phyloP scores from a whole-genome alignment of 331 rosid species.

The Stylosanthes scabra region DNA sequence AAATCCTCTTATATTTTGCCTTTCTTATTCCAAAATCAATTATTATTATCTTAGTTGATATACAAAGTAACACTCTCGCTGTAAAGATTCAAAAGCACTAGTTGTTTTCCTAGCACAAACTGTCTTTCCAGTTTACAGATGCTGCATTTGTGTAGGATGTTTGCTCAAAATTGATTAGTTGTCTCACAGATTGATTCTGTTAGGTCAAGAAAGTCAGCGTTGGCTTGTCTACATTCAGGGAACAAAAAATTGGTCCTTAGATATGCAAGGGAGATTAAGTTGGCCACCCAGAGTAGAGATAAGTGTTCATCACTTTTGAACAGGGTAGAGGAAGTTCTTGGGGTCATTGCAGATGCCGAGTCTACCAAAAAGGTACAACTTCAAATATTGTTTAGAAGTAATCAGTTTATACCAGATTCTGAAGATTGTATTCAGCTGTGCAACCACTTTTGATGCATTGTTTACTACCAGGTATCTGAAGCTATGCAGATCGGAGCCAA shows the following conservation, averaged over 20 bases:
- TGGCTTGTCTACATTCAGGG: constrained; percentile 74
- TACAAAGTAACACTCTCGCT: not conserved
- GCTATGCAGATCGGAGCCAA: constrained; percentile 89
- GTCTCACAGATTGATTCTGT: constrained; percentile 35
- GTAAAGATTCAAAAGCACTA: not conserved
- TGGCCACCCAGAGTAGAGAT: constrained; percentile 68
- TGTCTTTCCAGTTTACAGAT: constrained; percentile 18
- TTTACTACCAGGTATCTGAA: constrained; percentile 76
- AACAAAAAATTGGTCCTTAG: constrained; percentile 76
- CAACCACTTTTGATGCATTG: constrained; percentile 25
- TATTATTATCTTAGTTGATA: constrained; percentile 7
- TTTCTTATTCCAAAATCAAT: constrained; percentile 13
- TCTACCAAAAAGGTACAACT: constrained; percentile 74
- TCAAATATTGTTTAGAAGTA: not conserved
- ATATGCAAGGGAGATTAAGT: constrained; percentile 81
- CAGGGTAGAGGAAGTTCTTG: constrained; percentile 89
- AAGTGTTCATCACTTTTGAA: constrained; percentile 75
- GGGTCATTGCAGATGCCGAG: constrained; percentile 73
- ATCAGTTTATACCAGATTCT: constrained; percentile 18
- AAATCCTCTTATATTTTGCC: constrained; percentile 1
- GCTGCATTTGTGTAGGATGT: constrained; percentile 9
- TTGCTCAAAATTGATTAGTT: constrained; percentile 32
- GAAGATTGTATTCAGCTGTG: constrained; percentile 27
- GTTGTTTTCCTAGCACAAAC: constrained; percentile 1
- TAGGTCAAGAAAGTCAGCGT: constrained; percentile 81